Percentiles rank a stretch among this genome's conserved stretches.
Evolutionary conservation across 176 grass and related monocot species (phyloP).

Genomic region (Musa schizocarpa): DNA sequence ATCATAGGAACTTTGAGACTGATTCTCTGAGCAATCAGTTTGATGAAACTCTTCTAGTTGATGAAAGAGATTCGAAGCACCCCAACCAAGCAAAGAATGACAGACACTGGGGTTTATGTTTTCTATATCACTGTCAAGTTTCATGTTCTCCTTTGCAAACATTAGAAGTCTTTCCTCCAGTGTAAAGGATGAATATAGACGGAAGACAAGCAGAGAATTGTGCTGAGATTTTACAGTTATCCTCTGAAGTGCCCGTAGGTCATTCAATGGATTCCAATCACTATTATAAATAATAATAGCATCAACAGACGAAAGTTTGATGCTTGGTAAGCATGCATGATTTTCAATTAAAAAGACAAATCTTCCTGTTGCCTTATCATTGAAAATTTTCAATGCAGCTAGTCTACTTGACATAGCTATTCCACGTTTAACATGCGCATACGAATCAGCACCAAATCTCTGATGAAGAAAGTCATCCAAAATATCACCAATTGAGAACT

Average conservation of each 20-base stretch:
- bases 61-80: conserved; percentile 53
- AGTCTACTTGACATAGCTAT: conserved; percentile 54
- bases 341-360: conserved; percentile 88
- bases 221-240: conserved; percentile 58
- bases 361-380: conserved; percentile 64
- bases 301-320: conserved; percentile 81
- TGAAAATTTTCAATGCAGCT: conserved; percentile 67
- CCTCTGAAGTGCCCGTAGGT: conserved; percentile 56
- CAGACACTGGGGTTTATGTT: conserved; percentile 50
- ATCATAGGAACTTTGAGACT: conserved; percentile 21
- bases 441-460: conserved; percentile 77
- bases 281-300: conserved; percentile 70
- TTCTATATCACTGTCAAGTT: conserved; percentile 52
- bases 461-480: conserved; percentile 88
- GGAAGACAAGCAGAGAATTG: conserved; percentile 49
- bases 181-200: conserved; percentile 65
- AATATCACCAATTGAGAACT: conserved; percentile 71
- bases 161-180: conserved; percentile 81
- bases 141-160: conserved; percentile 62
- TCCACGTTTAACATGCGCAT: conserved; percentile 60
- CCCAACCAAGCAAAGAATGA: conserved; percentile 86
- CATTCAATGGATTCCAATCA: conserved; percentile 87
- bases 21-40: conserved; percentile 22
- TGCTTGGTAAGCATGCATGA: conserved; percentile 69
- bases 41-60: conserved; percentile 55